Evolutionary conservation across 257 asterid species (phyloP).

Genomic region (Forsythia suspensa): DNA sequence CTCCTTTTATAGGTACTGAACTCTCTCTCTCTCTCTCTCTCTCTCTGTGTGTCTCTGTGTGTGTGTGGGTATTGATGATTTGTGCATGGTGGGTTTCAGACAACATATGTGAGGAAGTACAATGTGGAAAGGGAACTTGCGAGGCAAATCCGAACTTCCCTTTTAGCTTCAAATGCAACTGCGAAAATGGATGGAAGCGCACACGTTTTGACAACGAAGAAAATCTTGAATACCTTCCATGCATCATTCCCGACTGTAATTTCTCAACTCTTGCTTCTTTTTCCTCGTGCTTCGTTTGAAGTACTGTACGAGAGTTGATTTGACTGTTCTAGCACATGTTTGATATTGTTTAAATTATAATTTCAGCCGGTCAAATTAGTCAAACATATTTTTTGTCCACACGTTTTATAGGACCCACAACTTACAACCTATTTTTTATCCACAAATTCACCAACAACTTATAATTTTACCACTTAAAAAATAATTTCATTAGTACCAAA

Average conservation of each 20-base stretch:
- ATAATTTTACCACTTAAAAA: too few relatives aligned
- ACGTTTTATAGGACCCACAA: too few relatives aligned
- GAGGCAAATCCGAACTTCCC: conserved; percentile 41
- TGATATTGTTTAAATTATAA: too few relatives aligned
- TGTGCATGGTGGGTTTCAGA: conserved; percentile 27
- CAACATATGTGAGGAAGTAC: conserved; percentile 56
- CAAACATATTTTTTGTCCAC: too few relatives aligned
- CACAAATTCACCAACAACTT: too few relatives aligned
- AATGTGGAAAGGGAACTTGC: conserved; percentile 81
- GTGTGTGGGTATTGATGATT: background rate
- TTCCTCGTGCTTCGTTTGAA: too few relatives aligned
- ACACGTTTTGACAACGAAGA: conserved; percentile 43
- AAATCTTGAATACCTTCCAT: conserved; percentile 55
- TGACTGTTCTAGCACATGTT: too few relatives aligned
- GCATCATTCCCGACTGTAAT: conserved; percentile 68
- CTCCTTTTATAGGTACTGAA: conserved; percentile 30
- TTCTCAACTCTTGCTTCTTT: background rate
- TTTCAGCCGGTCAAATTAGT: too few relatives aligned
- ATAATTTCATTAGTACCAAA: too few relatives aligned
- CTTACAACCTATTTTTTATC: too few relatives aligned
- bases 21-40: too few relatives aligned
- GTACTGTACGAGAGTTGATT: background rate
- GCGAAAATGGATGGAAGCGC: conserved; percentile 70
- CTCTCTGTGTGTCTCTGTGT: too few relatives aligned
- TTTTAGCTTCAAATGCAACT: conserved; percentile 58